Conservation (phyloP, 2,329 filamentous ascomycete genomes). For the Rugonectria rugulosa region DNA sequence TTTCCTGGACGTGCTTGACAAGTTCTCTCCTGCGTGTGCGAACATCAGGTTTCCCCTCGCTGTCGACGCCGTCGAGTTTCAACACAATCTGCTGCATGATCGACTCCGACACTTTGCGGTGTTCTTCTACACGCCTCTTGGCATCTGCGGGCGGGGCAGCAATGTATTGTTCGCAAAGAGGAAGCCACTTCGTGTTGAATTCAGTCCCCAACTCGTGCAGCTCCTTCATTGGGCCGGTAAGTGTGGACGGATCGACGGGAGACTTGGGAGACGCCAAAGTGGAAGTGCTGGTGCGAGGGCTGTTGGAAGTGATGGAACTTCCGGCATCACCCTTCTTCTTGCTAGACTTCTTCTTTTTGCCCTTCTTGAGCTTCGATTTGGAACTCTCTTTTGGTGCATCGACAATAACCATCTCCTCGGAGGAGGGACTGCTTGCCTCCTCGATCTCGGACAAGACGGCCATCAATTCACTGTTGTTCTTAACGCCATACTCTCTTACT, state of each 20-base stretch:
- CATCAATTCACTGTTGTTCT: slow-evolving; percentile 67
- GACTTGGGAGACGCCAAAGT: slow-evolving; percentile 45
- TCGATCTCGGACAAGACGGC: slow-evolving; percentile 51
- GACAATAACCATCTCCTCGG: slow-evolving; percentile 54
- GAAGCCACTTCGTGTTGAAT: slow-evolving; percentile 71
- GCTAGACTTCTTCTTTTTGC: slow-evolving; percentile 53
- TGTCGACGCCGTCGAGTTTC: slow-evolving; percentile 80
- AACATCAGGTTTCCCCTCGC: slow-evolving; percentile 71
- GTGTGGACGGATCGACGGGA: slow-evolving; percentile 40
- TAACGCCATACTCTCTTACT: slow-evolving; percentile 68
- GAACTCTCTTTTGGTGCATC: slow-evolving; percentile 48
- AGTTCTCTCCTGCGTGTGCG: slow-evolving; percentile 73
- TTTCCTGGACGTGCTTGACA: slow-evolving; percentile 73
- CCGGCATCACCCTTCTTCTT: slow-evolving; percentile 40
- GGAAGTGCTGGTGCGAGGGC: slow-evolving; percentile 53
- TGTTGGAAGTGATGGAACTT: slow-evolving; percentile 49
- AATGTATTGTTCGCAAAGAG: slow-evolving; percentile 69
- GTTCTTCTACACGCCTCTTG: slow-evolving; percentile 76
- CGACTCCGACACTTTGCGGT: slow-evolving; percentile 78
- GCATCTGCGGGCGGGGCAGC: slow-evolving; percentile 68
- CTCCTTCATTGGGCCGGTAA: slow-evolving; percentile 57
- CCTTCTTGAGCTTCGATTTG: slow-evolving; percentile 49
- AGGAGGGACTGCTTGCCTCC: slow-evolving; percentile 47
- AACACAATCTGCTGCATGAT: slow-evolving; percentile 78
- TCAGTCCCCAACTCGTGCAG: slow-evolving; percentile 71